These are phyloP conservation scores for Avena eriantha DNA, from an alignment of 176 grass and related monocot genomes.

Conservation along the genomic window DNA sequence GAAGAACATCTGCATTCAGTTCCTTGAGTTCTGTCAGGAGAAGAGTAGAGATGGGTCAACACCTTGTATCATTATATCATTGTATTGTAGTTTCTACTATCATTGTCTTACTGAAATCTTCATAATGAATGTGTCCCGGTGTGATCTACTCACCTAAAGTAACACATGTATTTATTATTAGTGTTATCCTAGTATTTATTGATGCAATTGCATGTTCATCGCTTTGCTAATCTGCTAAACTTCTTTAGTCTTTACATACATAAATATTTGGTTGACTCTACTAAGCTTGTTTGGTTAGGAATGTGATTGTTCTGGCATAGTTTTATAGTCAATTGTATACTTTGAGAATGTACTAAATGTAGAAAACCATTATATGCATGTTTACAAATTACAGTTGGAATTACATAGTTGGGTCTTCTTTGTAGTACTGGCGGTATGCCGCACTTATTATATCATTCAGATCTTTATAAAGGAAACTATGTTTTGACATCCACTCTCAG, in stretches of 20 bases:
- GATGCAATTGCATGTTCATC: too few species aligned
- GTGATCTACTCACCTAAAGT: background rate
- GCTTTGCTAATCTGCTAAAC: too few species aligned
- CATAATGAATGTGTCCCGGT: background rate
- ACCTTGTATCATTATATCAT: constrained; percentile 11
- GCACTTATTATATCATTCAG: background rate
- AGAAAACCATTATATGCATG: background rate
- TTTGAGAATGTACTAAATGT: background rate
- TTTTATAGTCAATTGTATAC: background rate
- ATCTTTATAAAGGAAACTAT: background rate
- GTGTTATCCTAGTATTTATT: background rate
- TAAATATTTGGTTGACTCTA: background rate
- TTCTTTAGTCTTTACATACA: background rate
- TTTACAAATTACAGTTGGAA: background rate
- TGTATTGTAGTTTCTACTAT: background rate
- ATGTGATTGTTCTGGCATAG: background rate
- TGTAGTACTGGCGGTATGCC: background rate
- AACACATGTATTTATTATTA: background rate
- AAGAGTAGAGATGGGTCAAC: constrained; percentile 62
- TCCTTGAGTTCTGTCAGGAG: constrained; percentile 45
- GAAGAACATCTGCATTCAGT: constrained; percentile 47
- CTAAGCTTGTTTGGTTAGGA: background rate
- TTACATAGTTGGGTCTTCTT: background rate
- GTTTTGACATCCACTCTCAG: background rate
- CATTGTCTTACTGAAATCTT: constrained; percentile 1